Evolutionary conservation across 805 yeast genomes (phyloP), one percentile per base, ranked within the genome.

Genomic region (Tetrapisispora pingtungensis): DNA sequence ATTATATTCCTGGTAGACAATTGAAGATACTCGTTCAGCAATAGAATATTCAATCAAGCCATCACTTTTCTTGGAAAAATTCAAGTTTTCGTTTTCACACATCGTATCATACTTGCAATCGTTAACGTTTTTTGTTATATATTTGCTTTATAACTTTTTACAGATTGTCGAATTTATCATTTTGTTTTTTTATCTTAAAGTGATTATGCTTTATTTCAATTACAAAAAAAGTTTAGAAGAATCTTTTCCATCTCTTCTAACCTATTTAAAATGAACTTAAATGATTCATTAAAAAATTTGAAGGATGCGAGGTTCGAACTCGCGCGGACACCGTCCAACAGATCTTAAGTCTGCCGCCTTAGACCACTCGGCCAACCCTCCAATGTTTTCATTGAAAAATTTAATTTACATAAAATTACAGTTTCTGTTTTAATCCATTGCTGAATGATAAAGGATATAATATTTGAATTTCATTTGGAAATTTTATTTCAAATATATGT

Each of bases 1-100:
- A 17, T 55, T 49, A 54, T 72, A 75, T 10, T 51, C 52, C 2
- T 31, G 41, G 14, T 46, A 20, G 2, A 62, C 57, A 6, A 40
- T 7, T 2, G 17, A 17, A 13, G 54, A 53, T 17, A 63, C 50
- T 28, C 43, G 18, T 22, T 60, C 54, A 7, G 51, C 59, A 7
- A 58, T 28, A 12, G 18, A 13, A 2, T 19, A 19, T 7, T 33
- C 41, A 22, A 15, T 17, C 33, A 34, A 27, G n/a, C n/a, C 19
- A n/a, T 32, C 34, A 14, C 12, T 14, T 10, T 19, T 14, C 14
- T 10, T 4, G 12, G n/a, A 4, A 10, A 28, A 4, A 12, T 20
- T 22, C 15, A 10, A 12, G 22, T 14, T 18, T 6, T n/a, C 20
- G 13, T 13, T 10, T 3, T 26, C 32, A 10, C 22, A 17, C 34